Percentiles rank a stretch among this genome's conserved stretches.
These are phyloP conservation scores for Amanita brunnescens DNA, from an alignment of 768 basidiomycete species.

Conservation along the genomic window DNA sequence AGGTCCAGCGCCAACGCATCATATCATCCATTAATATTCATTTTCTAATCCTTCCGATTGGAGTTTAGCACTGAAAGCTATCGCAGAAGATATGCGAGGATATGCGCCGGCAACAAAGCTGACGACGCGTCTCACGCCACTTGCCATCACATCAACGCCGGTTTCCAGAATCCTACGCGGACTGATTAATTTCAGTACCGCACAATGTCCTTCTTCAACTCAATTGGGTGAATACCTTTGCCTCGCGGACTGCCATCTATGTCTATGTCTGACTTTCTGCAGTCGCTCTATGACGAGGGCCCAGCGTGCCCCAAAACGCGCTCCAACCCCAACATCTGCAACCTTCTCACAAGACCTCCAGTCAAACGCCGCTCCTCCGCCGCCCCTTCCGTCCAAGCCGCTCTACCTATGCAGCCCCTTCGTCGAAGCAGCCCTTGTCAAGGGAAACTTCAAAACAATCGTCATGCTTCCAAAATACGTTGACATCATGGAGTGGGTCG, in stretches of 20 bases:
- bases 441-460: conserved; percentile 97
- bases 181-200: conserved; percentile 17
- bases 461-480: conserved; percentile 93
- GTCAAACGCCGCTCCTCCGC: conserved; percentile 26
- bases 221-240: conserved; percentile 50
- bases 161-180: not conserved
- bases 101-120: too few relatives aligned
- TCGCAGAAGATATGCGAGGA: too few relatives aligned
- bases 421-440: conserved; percentile 93
- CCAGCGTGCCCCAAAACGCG: conserved; percentile 58
- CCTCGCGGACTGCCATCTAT: not conserved
- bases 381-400: conserved; percentile 40
- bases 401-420: conserved; percentile 93
- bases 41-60: too few relatives aligned
- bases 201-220: conserved; percentile 77
- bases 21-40: too few relatives aligned
- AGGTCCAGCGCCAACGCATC: too few relatives aligned
- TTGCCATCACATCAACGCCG: not conserved
- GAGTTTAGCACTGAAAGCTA: too few relatives aligned
- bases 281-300: conserved; percentile 69
- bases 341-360: conserved; percentile 38
- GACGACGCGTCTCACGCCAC: conserved; percentile 1
- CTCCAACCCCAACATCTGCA: conserved; percentile 62
- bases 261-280: conserved; percentile 6
- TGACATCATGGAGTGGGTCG: conserved; percentile 98